Conservation (phyloP, 768 basidiomycete genomes). For the Lactifluus pinguis region DNA sequence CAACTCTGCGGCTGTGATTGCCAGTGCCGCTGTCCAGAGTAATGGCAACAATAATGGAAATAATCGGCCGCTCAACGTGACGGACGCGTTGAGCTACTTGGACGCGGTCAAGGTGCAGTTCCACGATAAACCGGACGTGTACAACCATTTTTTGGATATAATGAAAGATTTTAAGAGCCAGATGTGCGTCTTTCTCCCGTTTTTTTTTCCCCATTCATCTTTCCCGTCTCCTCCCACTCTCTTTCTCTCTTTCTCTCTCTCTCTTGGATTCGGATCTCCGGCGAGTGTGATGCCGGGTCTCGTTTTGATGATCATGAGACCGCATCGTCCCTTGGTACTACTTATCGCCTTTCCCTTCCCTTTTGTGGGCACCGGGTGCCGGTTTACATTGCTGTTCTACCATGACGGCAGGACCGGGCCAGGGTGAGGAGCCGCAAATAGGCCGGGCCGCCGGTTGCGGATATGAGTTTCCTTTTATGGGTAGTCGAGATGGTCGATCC, state of each 20-base stretch:
- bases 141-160: constrained; percentile 90
- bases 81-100: constrained; percentile 87
- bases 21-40: constrained; percentile 16
- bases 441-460: background rate
- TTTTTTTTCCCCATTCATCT: background rate
- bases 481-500: background rate
- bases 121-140: constrained; percentile 82
- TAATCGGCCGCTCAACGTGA: constrained; percentile 73
- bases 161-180: constrained; percentile 99
- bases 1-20: background rate
- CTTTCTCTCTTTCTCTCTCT: background rate
- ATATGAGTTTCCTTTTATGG: constrained; percentile 8
- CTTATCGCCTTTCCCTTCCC: background rate
- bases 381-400: background rate
- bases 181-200: constrained; percentile 43
- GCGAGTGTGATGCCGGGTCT: background rate
- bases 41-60: constrained; percentile 21
- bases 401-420: background rate
- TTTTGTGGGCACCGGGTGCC: background rate
- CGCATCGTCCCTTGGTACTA: background rate
- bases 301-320: background rate
- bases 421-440: background rate
- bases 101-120: constrained; percentile 94
- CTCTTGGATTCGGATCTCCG: background rate
- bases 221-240: background rate